Evolutionary conservation across 805 yeast species (phyloP).

Genomic region (Cyberlindnera maritima): DNA sequence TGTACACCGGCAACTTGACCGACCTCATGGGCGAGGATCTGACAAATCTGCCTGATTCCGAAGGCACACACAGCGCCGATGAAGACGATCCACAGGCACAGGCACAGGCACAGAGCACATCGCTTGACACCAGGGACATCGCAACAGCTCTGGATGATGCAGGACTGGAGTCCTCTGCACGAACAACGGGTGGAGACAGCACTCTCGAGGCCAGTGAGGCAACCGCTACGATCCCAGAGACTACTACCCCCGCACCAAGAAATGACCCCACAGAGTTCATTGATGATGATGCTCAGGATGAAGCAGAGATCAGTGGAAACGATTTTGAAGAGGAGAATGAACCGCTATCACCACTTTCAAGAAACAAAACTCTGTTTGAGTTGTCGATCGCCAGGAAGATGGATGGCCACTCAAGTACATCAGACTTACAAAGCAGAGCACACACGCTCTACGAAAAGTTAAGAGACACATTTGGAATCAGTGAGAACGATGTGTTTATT

Average conservation of each 20-base stretch:
- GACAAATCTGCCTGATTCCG: not conserved
- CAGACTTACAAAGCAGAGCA: conserved; percentile 31
- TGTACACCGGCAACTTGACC: conserved; percentile 37
- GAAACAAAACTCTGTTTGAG: conserved; percentile 28
- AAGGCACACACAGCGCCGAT: not conserved
- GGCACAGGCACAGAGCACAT: not conserved
- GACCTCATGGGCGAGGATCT: conserved; percentile 26
- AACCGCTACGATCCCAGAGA: not conserved
- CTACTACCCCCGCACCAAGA: too few species aligned
- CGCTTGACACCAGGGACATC: not conserved
- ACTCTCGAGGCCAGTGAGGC: conserved; percentile 1
- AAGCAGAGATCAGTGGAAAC: too few species aligned
- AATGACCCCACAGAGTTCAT: too few species aligned
- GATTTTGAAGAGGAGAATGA: not conserved
- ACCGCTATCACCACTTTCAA: not conserved
- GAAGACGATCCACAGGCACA: conserved; percentile 3
- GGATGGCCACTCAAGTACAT: conserved; percentile 7
- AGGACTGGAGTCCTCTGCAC: not conserved
- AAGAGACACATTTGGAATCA: conserved; percentile 40
- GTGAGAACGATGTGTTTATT: conserved; percentile 51
- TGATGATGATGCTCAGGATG: too few species aligned
- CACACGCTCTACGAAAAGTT: conserved; percentile 35
- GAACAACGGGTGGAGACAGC: not conserved
- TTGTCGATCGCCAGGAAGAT: conserved; percentile 25
- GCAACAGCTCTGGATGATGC: too few species aligned